A percentile compares a stretch with the other conserved stretches of the same genome.
Conservation (phyloP, 2,329 filamentous ascomycete genomes). For the Aspergillus tubingensis region DNA sequence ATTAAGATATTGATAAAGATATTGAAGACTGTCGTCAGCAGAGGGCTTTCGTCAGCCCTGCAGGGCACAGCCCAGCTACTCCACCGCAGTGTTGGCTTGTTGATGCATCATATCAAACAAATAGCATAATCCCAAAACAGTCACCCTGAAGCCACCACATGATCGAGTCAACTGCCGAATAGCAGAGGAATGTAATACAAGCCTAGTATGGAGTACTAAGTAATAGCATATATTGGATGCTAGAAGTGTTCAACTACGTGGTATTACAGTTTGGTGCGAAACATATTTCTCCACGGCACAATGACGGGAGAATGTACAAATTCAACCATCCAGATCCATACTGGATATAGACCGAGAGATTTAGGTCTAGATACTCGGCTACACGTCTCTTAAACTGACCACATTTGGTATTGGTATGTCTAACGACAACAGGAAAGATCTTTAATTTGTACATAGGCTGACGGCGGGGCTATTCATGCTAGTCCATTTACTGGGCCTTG, state of each 20-base stretch:
- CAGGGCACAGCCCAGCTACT: neutral
- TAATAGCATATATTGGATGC: too few relatives aligned
- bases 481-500: constrained; percentile 43
- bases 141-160: too few relatives aligned
- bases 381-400: constrained; percentile 13
- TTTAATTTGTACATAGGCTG: constrained; percentile 45
- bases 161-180: too few relatives aligned
- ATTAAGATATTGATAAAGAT: neutral
- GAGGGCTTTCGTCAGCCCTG: neutral
- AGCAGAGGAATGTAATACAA: too few relatives aligned
- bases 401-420: constrained; percentile 42
- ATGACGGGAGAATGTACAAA: too few relatives aligned
- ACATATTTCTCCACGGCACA: too few relatives aligned
- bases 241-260: neutral
- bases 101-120: neutral
- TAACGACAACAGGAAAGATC: constrained; percentile 40
- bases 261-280: too few relatives aligned
- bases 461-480: constrained; percentile 32
- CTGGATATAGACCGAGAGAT: neutral
- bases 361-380: neutral
- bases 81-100: neutral
- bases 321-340: neutral
- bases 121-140: neutral
- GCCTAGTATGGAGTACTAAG: too few relatives aligned
- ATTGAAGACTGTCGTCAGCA: neutral